Evolutionary conservation across 805 yeast species (phyloP).

Genomic region (Wickerhamiella spandovensis): DNA sequence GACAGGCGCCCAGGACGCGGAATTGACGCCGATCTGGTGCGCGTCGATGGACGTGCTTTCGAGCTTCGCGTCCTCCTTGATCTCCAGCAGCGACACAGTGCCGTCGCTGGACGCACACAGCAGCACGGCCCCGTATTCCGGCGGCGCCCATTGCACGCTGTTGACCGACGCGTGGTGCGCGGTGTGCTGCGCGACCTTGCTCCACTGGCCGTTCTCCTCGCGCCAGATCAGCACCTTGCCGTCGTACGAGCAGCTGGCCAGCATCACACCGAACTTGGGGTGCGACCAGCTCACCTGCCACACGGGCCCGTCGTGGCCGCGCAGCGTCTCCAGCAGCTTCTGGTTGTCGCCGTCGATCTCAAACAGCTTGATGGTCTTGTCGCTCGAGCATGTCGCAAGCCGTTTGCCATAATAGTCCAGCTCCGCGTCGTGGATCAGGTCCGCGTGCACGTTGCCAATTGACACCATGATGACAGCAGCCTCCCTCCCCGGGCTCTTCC

Average conservation of each 20-base stretch:
- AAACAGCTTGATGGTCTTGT: constrained; percentile 87
- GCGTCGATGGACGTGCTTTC: constrained; percentile 36
- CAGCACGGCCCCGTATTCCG: constrained; percentile 85
- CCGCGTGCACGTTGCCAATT: constrained; percentile 83
- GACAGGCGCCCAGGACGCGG: constrained; percentile 81
- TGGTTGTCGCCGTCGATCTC: constrained; percentile 80
- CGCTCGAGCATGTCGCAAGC: constrained; percentile 91
- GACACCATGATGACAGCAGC: constrained; percentile 40
- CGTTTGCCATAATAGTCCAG: constrained; percentile 94
- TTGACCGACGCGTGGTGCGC: constrained; percentile 91
- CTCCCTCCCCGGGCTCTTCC: too few relatives aligned
- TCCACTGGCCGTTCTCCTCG: constrained; percentile 83
- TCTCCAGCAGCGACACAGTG: constrained; percentile 76
- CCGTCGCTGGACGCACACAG: constrained; percentile 92
- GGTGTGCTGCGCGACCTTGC: constrained; percentile 71
- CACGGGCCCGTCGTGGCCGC: constrained; percentile 93
- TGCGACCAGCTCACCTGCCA: constrained; percentile 99
- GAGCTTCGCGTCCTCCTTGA: constrained; percentile 69
- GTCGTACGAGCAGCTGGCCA: constrained; percentile 91
- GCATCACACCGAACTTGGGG: constrained; percentile 89
- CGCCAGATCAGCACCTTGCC: constrained; percentile 93
- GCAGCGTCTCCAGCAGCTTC: constrained; percentile 67
- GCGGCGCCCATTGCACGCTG: constrained; percentile 94
- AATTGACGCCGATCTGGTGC: constrained; percentile 86
- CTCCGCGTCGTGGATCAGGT: constrained; percentile 90